A percentile compares a stretch with the other conserved stretches of the same genome.
Conservation (phyloP, 495 filamentous ascomycete species). For the Haplographium delicatum region DNA sequence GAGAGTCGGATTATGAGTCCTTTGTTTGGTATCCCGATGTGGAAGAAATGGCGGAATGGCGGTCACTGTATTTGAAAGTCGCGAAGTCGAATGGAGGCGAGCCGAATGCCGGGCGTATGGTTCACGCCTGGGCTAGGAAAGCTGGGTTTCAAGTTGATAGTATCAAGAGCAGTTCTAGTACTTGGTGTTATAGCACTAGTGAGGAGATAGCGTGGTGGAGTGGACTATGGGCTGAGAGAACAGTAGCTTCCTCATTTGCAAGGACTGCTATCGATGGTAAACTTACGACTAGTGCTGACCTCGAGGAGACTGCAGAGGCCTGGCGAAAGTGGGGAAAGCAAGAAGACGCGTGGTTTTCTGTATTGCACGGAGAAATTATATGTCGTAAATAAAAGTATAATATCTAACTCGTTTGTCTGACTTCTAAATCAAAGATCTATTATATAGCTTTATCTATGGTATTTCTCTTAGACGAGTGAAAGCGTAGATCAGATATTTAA, state of each 20-base stretch:
- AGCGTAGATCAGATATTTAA: too few relatives aligned
- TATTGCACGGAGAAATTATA: slow-evolving; percentile 49
- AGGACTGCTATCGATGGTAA: slow-evolving; percentile 34
- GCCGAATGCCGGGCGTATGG: slow-evolving; percentile 43
- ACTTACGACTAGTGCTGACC: slow-evolving; percentile 35
- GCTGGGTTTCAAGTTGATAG: slow-evolving; percentile 37
- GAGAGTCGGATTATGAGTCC: slow-evolving; percentile 43
- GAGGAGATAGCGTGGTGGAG: slow-evolving; percentile 44
- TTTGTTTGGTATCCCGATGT: slow-evolving; percentile 43
- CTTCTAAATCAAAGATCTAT: not conserved
- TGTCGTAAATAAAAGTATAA: slow-evolving; percentile 36
- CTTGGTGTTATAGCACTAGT: slow-evolving; percentile 39
- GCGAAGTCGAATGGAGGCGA: slow-evolving; percentile 38
- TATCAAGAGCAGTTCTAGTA: slow-evolving; percentile 34
- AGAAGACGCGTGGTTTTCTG: slow-evolving; percentile 46
- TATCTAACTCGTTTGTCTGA: not conserved
- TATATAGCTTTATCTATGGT: too few relatives aligned
- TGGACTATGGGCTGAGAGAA: slow-evolving; percentile 40
- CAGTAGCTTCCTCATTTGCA: slow-evolving; percentile 34
- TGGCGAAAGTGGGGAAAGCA: slow-evolving; percentile 42
- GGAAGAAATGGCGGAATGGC: slow-evolving; percentile 36
- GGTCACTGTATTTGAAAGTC: slow-evolving; percentile 33
- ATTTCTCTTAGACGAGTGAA: too few relatives aligned
- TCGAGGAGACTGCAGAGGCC: slow-evolving; percentile 34
- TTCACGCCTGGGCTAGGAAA: slow-evolving; percentile 45